Evolutionary conservation across 192 early-diverging fungal genomes (phyloP).

Genomic region (Radiomyces spectabilis): DNA sequence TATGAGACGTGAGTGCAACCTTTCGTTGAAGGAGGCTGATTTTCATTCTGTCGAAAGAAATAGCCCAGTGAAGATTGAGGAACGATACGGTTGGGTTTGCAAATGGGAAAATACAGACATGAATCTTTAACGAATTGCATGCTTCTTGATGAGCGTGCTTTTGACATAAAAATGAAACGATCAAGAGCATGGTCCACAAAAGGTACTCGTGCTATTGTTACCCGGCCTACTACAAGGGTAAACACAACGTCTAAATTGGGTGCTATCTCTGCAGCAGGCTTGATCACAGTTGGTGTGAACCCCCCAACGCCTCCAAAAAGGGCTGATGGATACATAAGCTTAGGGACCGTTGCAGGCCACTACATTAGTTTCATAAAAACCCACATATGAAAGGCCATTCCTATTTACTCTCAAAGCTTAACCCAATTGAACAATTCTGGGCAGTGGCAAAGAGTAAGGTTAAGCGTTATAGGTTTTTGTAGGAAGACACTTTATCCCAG

Average conservation of each 20-base stretch:
- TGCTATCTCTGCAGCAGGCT: constrained; percentile 3
- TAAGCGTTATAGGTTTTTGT: no score
- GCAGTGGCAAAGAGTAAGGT: constrained; percentile 1
- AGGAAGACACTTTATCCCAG: constrained; percentile 7
- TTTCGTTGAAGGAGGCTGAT: constrained; percentile 6
- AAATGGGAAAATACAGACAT: no score
- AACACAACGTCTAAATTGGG: constrained; percentile 1
- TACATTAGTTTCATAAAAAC: no score
- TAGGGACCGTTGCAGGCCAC: not conserved
- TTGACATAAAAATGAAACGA: no score
- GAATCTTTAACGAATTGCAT: no score
- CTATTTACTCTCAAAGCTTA: no score
- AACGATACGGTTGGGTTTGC: constrained; percentile 1
- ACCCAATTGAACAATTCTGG: constrained; percentile 4
- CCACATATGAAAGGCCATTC: constrained; percentile 1
- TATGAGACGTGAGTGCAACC: constrained; percentile 7
- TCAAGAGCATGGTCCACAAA: no score
- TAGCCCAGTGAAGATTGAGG: constrained; percentile 1
- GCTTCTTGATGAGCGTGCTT: no score
- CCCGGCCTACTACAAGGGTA: not conserved
- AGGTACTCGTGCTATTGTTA: no score
- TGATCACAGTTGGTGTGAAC: not conserved
- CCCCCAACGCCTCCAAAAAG: not conserved
- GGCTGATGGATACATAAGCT: not conserved
- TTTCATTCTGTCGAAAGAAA: no score